Base-by-base conservation (phyloP, 305 asterid species). In the Withania somnifera region DNA sequence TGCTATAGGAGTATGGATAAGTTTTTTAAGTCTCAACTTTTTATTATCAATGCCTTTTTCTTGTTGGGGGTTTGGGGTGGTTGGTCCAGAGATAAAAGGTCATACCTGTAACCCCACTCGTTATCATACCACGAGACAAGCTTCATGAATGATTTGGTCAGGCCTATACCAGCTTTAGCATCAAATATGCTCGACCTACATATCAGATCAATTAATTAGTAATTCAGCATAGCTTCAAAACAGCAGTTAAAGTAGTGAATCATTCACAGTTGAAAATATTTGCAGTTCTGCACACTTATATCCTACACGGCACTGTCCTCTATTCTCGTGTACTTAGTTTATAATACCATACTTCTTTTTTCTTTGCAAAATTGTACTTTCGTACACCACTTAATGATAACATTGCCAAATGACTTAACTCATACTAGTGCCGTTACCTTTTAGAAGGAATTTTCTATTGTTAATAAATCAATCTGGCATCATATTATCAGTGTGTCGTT, bases 101-200 rank as follows among this genome's bases (percentile, higher is more conserved):
- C 15, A 8, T 93, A 94, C 98, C 98, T 96, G 97, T 96, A 96
- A 83, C 99, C 99, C 98, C 98, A 96, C 84, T 96, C 99, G 38
- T 94, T 96, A 64, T 96, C 99, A 45, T 96, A 96, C 99, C 99
- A 96, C 6, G 99, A 90, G 66, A 96, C 97, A 1, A 96, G 92
- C 91, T 96, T 96, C 97, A 96, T 85, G 90, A 94, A 92, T 22
- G 98, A 90, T 57, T 83, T 87, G 61, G 95, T 94, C 26, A 96
- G 92, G 54, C 99, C 99, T 7, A 96, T 94, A 52, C 99, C 99
- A 83, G 99, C 99, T 79, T 96, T 96, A 4, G 99, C 98, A 40
- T 96, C 99, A 85, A 96, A 96, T 82, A 96, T 96, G 91, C 99
- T 96, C 3, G 99, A 96, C 90, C 99, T 95, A 47, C 79, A 47